Conservation (phyloP, 2,329 filamentous ascomycete genomes). For the Xylariaceae sp. region DNA sequence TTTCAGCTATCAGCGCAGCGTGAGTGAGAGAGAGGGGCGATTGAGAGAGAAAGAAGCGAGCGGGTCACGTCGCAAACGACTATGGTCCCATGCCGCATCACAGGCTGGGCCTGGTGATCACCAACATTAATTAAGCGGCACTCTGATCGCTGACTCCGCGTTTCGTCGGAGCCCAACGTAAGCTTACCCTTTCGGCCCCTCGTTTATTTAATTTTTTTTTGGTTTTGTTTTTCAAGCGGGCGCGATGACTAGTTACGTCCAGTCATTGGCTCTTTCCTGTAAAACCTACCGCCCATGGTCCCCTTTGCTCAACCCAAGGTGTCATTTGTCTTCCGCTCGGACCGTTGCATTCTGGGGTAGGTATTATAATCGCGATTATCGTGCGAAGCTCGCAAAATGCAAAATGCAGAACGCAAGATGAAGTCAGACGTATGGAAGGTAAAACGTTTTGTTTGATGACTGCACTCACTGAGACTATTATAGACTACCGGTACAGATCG, state of each 20-base stretch:
- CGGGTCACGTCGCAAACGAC: neutral
- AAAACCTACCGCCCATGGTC: neutral
- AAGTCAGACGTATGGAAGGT: too few relatives aligned
- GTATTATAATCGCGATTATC: neutral
- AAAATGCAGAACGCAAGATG: too few relatives aligned
- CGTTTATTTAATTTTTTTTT: too few relatives aligned
- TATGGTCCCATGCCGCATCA: conserved; percentile 8
- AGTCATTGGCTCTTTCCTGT: neutral
- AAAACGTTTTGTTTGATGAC: too few relatives aligned
- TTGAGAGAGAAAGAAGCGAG: neutral
- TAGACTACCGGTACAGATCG: too few relatives aligned
- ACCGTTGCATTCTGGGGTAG: neutral
- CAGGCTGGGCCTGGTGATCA: conserved; percentile 12
- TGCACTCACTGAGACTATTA: too few relatives aligned
- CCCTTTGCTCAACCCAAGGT: neutral
- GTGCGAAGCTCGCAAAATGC: too few relatives aligned
- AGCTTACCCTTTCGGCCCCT: conserved; percentile 2
- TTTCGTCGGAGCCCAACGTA: conserved; percentile 8
- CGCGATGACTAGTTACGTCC: neutral
- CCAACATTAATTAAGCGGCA: conserved; percentile 3
- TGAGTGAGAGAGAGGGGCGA: neutral
- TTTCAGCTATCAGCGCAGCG: neutral
- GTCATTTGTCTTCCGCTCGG: neutral
- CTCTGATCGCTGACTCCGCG: conserved; percentile 11
- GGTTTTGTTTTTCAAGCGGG: neutral